phyloP scores from a whole-genome alignment of 1,284 basidiomycete species.

The Pseudozyma flocculosa region DNA sequence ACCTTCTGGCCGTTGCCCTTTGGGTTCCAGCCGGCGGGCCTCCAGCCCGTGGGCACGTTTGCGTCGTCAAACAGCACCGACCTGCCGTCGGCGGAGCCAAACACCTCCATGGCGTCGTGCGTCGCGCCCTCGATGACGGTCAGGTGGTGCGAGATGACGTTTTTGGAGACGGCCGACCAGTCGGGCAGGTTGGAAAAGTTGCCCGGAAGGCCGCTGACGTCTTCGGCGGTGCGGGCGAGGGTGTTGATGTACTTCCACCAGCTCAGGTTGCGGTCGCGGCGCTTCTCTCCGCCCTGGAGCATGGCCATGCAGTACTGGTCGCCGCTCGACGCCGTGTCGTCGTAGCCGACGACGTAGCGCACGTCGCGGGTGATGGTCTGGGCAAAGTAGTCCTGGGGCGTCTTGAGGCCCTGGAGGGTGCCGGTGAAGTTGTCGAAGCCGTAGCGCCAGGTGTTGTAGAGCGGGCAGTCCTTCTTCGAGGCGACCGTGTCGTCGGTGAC shows the following conservation, averaged over 20 bases:
- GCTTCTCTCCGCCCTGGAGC: constrained; percentile 45
- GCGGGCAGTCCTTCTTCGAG: constrained; percentile 22
- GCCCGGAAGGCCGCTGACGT: constrained; percentile 44
- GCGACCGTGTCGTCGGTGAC: constrained; percentile 34
- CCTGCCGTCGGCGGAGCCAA: constrained; percentile 36
- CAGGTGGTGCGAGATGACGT: constrained; percentile 36
- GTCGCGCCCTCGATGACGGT: constrained; percentile 45
- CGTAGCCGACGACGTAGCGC: constrained; percentile 46
- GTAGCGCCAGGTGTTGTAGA: constrained; percentile 55
- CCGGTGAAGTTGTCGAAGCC: constrained; percentile 50
- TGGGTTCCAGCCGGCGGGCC: constrained; percentile 36
- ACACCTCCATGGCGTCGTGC: constrained; percentile 48
- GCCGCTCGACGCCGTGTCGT: constrained; percentile 37
- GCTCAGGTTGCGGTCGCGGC: constrained; percentile 49
- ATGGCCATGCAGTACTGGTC: constrained; percentile 56
- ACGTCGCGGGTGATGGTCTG: constrained; percentile 49
- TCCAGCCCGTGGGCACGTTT: constrained; percentile 47
- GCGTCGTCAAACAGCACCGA: constrained; percentile 45
- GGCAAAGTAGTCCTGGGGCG: constrained; percentile 42
- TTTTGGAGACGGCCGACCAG: constrained; percentile 39
- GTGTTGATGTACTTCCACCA: constrained; percentile 56
- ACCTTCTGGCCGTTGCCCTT: not conserved
- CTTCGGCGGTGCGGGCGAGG: constrained; percentile 42
- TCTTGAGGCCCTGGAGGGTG: constrained; percentile 29
- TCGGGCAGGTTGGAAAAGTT: constrained; percentile 38